A percentile compares a stretch with the other conserved stretches of the same genome.
These are phyloP conservation scores for Aeminium ludgeri DNA, from an alignment of 495 filamentous ascomycete genomes.

Conservation along the genomic window DNA sequence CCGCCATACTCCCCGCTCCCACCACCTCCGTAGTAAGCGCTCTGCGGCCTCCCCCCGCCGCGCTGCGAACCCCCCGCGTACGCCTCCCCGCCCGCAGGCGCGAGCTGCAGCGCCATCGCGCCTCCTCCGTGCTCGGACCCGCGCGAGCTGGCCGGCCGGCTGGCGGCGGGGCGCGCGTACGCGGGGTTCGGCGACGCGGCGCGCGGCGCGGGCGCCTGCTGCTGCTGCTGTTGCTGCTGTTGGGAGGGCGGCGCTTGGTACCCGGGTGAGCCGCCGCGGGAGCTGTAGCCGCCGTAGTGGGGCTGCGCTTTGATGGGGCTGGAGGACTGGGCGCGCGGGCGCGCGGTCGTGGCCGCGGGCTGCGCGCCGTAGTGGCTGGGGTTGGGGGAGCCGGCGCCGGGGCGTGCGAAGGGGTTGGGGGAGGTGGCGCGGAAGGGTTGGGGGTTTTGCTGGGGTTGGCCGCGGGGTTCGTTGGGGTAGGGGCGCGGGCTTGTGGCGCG, in stretches of 20 bases:
- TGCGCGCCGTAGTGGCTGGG: conserved; percentile 15
- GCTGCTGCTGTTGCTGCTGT: no score
- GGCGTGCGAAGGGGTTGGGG: no score
- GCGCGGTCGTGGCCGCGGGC: conserved; percentile 6
- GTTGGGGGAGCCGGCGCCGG: no score
- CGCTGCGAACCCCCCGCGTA: conserved; percentile 19
- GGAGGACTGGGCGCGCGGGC: conserved; percentile 26
- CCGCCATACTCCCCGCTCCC: conserved; percentile 24
- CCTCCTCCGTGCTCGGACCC: conserved; percentile 31
- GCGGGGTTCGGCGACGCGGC: conserved; percentile 20
- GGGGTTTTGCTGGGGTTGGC: no score
- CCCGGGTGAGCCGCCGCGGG: conserved; percentile 29
- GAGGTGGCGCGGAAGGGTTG: conserved; percentile 19
- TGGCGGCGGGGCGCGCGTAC: conserved; percentile 8
- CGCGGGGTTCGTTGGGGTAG: no score
- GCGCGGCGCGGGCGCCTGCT: no score
- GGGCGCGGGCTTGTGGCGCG: no score
- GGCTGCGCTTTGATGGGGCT: conserved; percentile 37
- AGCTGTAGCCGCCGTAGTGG: conserved; percentile 39
- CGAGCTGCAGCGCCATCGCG: conserved; percentile 64
- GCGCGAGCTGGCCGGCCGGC: conserved; percentile 10
- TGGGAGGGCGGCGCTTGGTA: conserved; percentile 12
- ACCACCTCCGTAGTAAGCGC: conserved; percentile 44
- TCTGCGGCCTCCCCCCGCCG: conserved; percentile 15
- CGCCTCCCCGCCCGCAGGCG: conserved; percentile 30